phyloP scores from a whole-genome alignment of 805 yeast species.

The Hanseniaspora clermontiae region DNA sequence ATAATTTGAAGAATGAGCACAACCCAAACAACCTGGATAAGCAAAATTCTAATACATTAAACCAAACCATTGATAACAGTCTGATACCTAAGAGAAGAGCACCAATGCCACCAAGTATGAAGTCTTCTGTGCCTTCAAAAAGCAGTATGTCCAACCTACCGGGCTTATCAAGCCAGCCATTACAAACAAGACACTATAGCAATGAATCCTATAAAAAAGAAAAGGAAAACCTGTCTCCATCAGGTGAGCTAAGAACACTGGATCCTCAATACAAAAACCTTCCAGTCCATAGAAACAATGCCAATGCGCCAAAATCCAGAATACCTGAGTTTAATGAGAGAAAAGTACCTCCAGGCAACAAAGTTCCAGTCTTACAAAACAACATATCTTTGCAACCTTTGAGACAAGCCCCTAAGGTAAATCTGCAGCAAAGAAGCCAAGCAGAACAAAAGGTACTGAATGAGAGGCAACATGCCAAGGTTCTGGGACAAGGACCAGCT shows the following conservation, averaged over 20 bases:
- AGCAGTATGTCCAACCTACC: conserved; percentile 1
- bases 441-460: background rate
- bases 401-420: conserved; percentile 14
- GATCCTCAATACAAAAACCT: conserved; percentile 13
- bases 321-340: conserved; percentile 3
- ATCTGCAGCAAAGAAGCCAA: conserved; percentile 14
- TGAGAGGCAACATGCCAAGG: background rate
- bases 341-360: background rate
- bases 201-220: background rate
- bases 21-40: conserved; percentile 1
- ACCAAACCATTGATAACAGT: conserved; percentile 7
- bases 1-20: conserved; percentile 6
- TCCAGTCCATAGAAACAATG: conserved; percentile 1
- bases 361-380: background rate
- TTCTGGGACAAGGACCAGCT: background rate
- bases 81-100: conserved; percentile 42
- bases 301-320: conserved; percentile 12
- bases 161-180: background rate
- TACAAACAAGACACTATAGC: conserved; percentile 1
- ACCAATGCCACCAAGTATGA: conserved; percentile 38
- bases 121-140: background rate
- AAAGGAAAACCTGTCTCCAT: conserved; percentile 22
- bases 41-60: background rate
- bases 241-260: conserved; percentile 15
- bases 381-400: conserved; percentile 12